Percentiles rank a stretch among this genome's conserved stretches.
These are phyloP conservation scores for Trichoderma asperellum DNA, from an alignment of 2,329 filamentous ascomycete genomes.

Conservation along the genomic window DNA sequence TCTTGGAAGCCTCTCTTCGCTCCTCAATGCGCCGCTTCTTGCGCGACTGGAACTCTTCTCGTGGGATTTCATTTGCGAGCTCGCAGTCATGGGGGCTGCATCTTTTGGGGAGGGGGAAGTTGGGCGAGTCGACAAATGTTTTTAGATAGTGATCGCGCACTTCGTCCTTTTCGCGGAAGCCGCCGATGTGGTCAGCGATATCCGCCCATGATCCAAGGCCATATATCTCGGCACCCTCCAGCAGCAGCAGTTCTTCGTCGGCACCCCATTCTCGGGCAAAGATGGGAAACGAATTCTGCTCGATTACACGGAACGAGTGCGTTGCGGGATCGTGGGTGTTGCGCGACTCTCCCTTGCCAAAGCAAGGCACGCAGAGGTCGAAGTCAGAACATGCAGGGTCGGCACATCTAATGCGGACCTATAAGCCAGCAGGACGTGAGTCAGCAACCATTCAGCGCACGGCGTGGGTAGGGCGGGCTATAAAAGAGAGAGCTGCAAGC, in stretches of 20 bases:
- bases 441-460: constrained; percentile 6
- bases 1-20: constrained; percentile 83
- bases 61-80: constrained; percentile 77
- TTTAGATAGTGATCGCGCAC: constrained; percentile 91
- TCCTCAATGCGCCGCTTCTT: constrained; percentile 96
- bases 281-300: constrained; percentile 97
- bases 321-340: constrained; percentile 84
- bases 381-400: constrained; percentile 85
- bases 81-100: constrained; percentile 82
- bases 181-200: constrained; percentile 96
- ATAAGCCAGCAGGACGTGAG: constrained; percentile 27
- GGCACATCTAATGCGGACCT: constrained; percentile 95
- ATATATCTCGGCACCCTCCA: constrained; percentile 96
- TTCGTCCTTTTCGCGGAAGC: constrained; percentile 91
- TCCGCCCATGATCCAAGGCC: constrained; percentile 97
- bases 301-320: constrained; percentile 90
- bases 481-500: not conserved
- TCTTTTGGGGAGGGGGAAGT: constrained; percentile 84
- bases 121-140: constrained; percentile 80
- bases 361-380: constrained; percentile 95
- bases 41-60: constrained; percentile 88
- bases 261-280: constrained; percentile 95
- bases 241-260: constrained; percentile 89
- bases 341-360: constrained; percentile 77
- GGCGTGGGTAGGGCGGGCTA: not conserved